Conservation (phyloP, 2,329 filamentous ascomycete genomes). For the Eutypa lata region DNA sequence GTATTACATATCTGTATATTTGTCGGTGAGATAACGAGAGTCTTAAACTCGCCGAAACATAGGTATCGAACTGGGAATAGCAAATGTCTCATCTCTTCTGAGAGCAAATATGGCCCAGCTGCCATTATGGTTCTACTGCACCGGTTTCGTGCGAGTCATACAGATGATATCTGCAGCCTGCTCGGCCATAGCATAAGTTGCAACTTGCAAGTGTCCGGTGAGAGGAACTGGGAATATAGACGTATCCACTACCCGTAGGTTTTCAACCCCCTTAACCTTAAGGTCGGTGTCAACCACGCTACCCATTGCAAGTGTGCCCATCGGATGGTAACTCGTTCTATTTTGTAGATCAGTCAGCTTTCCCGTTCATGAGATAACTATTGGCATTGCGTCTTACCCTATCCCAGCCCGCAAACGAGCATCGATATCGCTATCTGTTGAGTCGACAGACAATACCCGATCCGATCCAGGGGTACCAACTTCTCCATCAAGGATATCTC, state of each 20-base stretch:
- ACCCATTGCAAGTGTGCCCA: slow-evolving; percentile 29
- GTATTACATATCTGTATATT: no score
- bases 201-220: slow-evolving; percentile 46
- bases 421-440: slow-evolving; percentile 13
- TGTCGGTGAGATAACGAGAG: no score
- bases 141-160: no score
- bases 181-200: slow-evolving; percentile 54
- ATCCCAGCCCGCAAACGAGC: slow-evolving; percentile 7
- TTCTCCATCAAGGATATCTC: slow-evolving; percentile 25
- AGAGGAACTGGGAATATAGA: slow-evolving; percentile 30
- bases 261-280: slow-evolving; percentile 32
- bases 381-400: slow-evolving; percentile 3
- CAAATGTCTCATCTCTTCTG: no score
- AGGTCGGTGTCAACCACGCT: slow-evolving; percentile 31
- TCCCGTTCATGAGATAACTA: no score
- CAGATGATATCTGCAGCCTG: slow-evolving; percentile 55
- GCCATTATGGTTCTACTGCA: no score
- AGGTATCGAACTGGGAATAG: no score
- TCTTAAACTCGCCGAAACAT: no score
- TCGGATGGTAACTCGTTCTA: slow-evolving; percentile 26
- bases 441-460: slow-evolving; percentile 2
- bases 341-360: background rate
- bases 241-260: slow-evolving; percentile 35
- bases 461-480: slow-evolving; percentile 16
- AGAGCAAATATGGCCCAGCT: no score